Percentiles rank a stretch among this genome's conserved stretches.
Evolutionary conservation across 768 basidiomycete species (phyloP).

Genomic region (Suillus fuscotomentosus): DNA sequence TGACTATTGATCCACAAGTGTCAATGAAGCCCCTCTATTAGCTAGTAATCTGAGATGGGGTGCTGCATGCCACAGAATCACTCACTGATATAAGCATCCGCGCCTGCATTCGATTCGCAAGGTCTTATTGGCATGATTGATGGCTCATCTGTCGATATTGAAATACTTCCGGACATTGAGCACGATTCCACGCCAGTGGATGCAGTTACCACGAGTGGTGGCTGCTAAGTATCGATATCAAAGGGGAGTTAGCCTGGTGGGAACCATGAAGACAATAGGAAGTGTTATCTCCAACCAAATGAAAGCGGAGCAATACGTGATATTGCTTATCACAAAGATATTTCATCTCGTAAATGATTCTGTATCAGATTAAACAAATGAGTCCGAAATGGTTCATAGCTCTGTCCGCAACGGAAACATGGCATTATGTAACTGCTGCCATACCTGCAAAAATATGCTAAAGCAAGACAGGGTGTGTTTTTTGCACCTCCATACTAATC

Average conservation of each 20-base stretch:
- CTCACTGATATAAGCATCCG: not conserved
- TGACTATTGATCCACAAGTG: not conserved
- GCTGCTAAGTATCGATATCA: constrained; percentile 41
- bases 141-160: constrained; percentile 47
- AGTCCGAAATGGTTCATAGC: constrained; percentile 15
- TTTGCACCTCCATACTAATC: constrained; percentile 18
- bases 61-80: not conserved
- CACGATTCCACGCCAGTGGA: constrained; percentile 35
- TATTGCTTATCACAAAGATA: not conserved
- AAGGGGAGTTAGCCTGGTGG: constrained; percentile 35
- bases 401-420: constrained; percentile 24
- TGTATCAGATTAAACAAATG: not conserved
- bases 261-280: not conserved
- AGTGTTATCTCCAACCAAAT: not conserved
- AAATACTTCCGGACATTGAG: constrained; percentile 30
- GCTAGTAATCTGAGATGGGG: not conserved
- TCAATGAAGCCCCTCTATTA: not conserved
- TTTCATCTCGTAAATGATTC: not conserved
- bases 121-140: constrained; percentile 34
- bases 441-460: constrained; percentile 18
- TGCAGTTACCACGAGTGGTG: constrained; percentile 49
- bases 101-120: not conserved
- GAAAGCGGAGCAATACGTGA: not conserved
- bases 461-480: constrained; percentile 20
- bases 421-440: constrained; percentile 15